phyloP scores from a whole-genome alignment of 176 grass and related monocot species.

The Metroxylon sagu region DNA sequence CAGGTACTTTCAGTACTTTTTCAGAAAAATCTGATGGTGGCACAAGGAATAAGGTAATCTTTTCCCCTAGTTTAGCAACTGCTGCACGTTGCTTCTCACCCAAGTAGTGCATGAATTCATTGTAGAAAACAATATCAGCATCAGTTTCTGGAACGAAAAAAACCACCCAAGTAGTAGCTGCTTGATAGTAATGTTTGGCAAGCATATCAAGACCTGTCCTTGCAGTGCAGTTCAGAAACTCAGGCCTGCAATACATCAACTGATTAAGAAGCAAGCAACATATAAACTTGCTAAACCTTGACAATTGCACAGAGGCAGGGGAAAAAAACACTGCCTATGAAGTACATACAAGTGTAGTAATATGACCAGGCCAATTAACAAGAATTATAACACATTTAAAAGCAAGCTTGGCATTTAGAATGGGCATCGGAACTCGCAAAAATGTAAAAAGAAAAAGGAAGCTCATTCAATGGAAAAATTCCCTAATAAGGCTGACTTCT shows the following conservation, averaged over 20 bases:
- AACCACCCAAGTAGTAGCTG: slow-evolving; percentile 73
- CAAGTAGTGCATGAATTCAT: slow-evolving; percentile 97
- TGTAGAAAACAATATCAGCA: slow-evolving; percentile 70
- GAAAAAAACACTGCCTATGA: no score
- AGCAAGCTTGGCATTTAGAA: no score
- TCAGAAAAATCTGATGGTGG: slow-evolving; percentile 95
- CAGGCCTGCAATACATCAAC: slow-evolving; percentile 45
- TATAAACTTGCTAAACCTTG: no score
- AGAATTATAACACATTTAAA: no score
- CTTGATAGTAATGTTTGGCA: slow-evolving; percentile 85
- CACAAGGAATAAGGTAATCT: slow-evolving; percentile 80
- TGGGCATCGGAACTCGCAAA: no score
- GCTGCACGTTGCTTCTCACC: slow-evolving; percentile 90
- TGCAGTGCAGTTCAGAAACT: slow-evolving; percentile 69
- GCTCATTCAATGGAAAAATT: no score
- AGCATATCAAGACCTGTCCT: slow-evolving; percentile 95
- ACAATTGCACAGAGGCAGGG: no score
- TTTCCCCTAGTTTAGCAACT: slow-evolving; percentile 85
- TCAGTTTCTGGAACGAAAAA: slow-evolving; percentile 97
- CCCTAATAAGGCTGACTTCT: no score
- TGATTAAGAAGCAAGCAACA: not conserved
- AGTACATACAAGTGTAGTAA: no score
- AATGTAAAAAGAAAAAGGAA: no score
- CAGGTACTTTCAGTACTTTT: slow-evolving; percentile 79
- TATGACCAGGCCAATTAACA: no score